phyloP scores from a whole-genome alignment of 2,329 filamentous ascomycete genomes.

The Periconia macrospinosa region DNA sequence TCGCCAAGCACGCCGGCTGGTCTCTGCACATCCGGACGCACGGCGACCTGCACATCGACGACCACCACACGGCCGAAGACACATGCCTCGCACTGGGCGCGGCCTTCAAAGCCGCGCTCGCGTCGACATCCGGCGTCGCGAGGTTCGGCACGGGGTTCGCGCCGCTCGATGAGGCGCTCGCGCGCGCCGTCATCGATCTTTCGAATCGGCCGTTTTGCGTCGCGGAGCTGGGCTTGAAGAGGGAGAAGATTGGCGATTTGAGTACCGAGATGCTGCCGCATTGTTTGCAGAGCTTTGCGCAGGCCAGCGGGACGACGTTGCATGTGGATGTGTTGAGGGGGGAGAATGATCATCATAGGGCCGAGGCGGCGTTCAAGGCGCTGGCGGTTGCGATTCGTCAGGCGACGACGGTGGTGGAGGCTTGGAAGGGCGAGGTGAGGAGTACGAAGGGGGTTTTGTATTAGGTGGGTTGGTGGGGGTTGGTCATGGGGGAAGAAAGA shows the following conservation, averaged over 20 bases:
- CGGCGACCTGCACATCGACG: slow-evolving; percentile 95
- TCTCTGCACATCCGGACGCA: slow-evolving; percentile 79
- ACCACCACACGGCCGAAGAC: slow-evolving; percentile 98
- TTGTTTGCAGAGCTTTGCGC: slow-evolving; percentile 90
- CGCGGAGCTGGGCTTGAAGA: slow-evolving; percentile 78
- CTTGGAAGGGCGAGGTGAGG: slow-evolving; percentile 87
- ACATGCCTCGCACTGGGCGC: slow-evolving; percentile 86
- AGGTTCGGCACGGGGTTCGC: slow-evolving; percentile 92
- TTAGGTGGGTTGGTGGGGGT: slow-evolving; percentile 10
- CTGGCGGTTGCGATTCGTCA: slow-evolving; percentile 80
- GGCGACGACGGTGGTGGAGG: slow-evolving; percentile 74
- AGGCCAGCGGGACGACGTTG: slow-evolving; percentile 85
- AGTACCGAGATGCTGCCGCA: slow-evolving; percentile 85
- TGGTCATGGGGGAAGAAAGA: too few species aligned
- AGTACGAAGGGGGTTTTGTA: slow-evolving; percentile 93
- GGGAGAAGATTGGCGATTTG: slow-evolving; percentile 92
- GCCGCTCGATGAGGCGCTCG: slow-evolving; percentile 92
- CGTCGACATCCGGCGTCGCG: slow-evolving; percentile 76
- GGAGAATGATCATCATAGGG: slow-evolving; percentile 92
- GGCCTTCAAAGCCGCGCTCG: slow-evolving; percentile 81
- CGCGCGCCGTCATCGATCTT: slow-evolving; percentile 89
- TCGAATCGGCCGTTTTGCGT: slow-evolving; percentile 89
- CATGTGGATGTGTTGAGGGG: slow-evolving; percentile 92
- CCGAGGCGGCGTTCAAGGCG: slow-evolving; percentile 97
- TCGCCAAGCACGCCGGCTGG: slow-evolving; percentile 96